Conservation (phyloP, 306 rosid species). For the Casuarina equisetifolia region DNA sequence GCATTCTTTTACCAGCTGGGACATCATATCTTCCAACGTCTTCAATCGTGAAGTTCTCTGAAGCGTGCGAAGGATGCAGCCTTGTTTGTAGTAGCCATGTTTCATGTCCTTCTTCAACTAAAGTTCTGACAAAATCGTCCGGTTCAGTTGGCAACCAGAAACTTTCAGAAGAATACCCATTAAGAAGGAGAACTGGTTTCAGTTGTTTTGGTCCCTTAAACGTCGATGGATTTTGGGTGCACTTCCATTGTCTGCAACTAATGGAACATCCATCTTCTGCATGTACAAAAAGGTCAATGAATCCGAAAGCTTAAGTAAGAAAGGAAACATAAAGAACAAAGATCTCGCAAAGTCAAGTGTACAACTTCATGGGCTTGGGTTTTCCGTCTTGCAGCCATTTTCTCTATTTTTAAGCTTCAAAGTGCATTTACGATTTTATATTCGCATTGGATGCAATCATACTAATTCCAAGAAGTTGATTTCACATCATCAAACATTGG, state of each 20-base stretch:
- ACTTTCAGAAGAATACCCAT: constrained; percentile 37
- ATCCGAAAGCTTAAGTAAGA: not conserved
- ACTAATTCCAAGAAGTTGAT: not conserved
- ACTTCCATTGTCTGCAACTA: constrained; percentile 31
- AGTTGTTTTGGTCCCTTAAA: constrained; percentile 14
- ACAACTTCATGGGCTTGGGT: not conserved
- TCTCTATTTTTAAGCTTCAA: not conserved
- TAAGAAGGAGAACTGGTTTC: constrained; percentile 39
- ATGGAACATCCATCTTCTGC: constrained; percentile 38
- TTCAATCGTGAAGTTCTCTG: constrained; percentile 33
- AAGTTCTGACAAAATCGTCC: constrained; percentile 31
- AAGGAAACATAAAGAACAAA: not conserved
- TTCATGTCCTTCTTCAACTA: constrained; percentile 37
- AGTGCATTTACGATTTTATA: not conserved
- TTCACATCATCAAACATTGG: not conserved
- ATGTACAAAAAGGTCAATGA: not conserved
- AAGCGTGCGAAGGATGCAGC: constrained; percentile 33
- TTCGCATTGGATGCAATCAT: not conserved
- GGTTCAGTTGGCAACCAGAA: constrained; percentile 33
- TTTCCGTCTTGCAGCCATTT: not conserved
- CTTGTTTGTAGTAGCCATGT: constrained; percentile 38
- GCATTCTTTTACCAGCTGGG: constrained; percentile 33
- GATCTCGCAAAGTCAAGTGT: not conserved
- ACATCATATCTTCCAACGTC: constrained; percentile 41
- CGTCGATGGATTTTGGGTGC: constrained; percentile 9